Base-by-base conservation (phyloP, 352 stramenopile genomes). In the Phytopythium ostracodes region DNA sequence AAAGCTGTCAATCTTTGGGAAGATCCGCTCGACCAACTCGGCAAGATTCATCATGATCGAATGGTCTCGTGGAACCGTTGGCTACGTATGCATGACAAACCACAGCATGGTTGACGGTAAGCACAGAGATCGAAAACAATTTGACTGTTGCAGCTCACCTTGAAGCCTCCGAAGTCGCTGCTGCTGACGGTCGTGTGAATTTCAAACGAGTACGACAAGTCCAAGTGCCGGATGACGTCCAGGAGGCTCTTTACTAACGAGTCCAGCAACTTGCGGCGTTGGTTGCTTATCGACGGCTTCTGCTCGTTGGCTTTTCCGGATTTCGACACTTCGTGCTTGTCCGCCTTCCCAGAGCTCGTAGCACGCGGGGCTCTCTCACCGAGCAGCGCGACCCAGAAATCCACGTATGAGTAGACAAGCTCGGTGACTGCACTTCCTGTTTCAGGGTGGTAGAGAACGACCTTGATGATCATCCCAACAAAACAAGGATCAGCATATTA, bases 1-100 rank as follows among this genome's bases (percentile, higher is more conserved):
- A 6, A 54, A 44, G 27, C 50, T 62, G 11, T 68, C 55, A 0
- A 87, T 27, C 44, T 72, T 75, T 20, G 71, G 70, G 4, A 89
- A 22, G 5, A 88, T 55, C 51, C 82, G 67, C 47, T 91, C 81
- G 31, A 88, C 51, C 64, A 92, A 90, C 60, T 92, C 84, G 8
- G 83, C 88, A 38, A 91, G 56, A 59, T 92, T 94, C 15, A 92
- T 68, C 73, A 92, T 79, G 43, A 92, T 92, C 0, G 80, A 87
- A 63, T 94, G 86, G 59, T 94, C 86, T 35, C 83, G 79, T 42
- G 80, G 68, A 3, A 92, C 68, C 25, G 60, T 72, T 15, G 83
- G 86, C 86, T 94, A 33, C 2, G n/a, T 40, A 46, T 59, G 56
- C 11, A 69, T 9, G 36, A 22, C 58, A 59, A 27, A 36, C 1